Evolutionary conservation across 192 early-diverging fungal genomes (phyloP), one percentile per base, ranked within the genome.

Genomic region (Mortierella hygrophila): DNA sequence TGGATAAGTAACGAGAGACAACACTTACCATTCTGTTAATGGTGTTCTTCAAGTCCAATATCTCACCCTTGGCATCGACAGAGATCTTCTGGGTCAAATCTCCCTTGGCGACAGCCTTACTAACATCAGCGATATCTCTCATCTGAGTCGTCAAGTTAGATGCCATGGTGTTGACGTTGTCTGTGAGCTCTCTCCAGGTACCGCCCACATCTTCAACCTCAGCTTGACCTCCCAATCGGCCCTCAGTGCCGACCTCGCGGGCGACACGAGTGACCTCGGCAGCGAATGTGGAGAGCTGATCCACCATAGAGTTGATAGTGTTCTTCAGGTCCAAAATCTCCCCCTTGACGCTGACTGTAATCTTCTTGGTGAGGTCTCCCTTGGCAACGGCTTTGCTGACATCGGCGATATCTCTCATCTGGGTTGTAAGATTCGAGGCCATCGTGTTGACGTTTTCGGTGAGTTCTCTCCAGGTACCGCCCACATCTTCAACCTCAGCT

Each of bases 361-460:
- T 91, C 11, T 89, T 87, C 38, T 88, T 84, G 18, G 88, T 91
- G 21, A 93, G 68, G 77, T 93, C 92, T 42, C 92, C 92, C 40
- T 79, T 74, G 4, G 91, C 92, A 10, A 95, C 92, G 0, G 94
- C 90, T 54, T 90, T 92, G 60, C 88, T 89, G 18, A 95, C 93
- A 72, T 83, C 82, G 26, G 93, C 91, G 78, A 95, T 95, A 38
- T 91, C 92, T 32, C 94, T 90, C 41, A 95, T 92, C 79, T 95
- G 94, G 37, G 83, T 77, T 0, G 93, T 94, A 23, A 95, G 63
- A 57, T 94, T 94, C 40, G 72, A 70, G 0, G 93, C 91, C 94
- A 95, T 94, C 15, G 82, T 89, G 81, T 95, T 95, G 69, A 94
- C 92, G 70, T 93, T 93, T 11, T 93, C 90, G 0, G 91, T 93